phyloP scores from a whole-genome alignment of 2,329 filamentous ascomycete species.

The Cyphellophora europaea region DNA sequence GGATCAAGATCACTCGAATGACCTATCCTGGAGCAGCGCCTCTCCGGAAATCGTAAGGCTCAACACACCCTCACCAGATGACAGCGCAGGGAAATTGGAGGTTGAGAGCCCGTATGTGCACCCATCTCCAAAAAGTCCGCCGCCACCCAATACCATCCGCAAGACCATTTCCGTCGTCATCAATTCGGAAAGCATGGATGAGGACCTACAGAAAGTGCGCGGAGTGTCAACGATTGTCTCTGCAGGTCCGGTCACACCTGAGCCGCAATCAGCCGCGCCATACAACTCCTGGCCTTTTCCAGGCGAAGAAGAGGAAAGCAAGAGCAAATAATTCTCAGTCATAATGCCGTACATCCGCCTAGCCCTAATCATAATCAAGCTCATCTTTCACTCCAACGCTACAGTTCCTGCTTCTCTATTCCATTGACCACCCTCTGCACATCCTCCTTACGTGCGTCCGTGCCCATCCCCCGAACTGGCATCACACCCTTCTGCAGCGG shows the following conservation, averaged over 20 bases:
- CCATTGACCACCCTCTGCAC: conserved; percentile 11
- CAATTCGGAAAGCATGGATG: not conserved
- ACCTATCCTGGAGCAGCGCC: not conserved
- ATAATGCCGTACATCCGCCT: too few relatives aligned
- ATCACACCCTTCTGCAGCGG: conserved; percentile 12
- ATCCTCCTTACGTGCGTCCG: conserved; percentile 10
- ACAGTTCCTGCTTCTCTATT: conserved; percentile 6
- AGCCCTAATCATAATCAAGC: conserved; percentile 2
- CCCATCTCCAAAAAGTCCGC: not conserved
- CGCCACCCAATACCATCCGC: not conserved
- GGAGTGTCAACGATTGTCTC: not conserved
- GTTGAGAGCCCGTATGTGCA: not conserved
- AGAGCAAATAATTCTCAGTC: too few relatives aligned
- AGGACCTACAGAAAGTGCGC: not conserved
- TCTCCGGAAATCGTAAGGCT: not conserved
- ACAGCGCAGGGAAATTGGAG: not conserved
- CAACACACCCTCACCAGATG: not conserved
- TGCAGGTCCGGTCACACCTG: not conserved
- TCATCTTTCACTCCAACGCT: conserved; percentile 7
- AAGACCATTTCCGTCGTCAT: conserved; percentile 1
- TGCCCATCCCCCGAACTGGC: conserved; percentile 14
- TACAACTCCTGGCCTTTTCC: too few relatives aligned
- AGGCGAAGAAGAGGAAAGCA: too few relatives aligned
- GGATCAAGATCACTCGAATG: too few relatives aligned
- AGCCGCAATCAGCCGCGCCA: too few relatives aligned